Evolutionary conservation across 1,139 yeast genomes (phyloP).

Genomic region (Geotrichum australiense): DNA sequence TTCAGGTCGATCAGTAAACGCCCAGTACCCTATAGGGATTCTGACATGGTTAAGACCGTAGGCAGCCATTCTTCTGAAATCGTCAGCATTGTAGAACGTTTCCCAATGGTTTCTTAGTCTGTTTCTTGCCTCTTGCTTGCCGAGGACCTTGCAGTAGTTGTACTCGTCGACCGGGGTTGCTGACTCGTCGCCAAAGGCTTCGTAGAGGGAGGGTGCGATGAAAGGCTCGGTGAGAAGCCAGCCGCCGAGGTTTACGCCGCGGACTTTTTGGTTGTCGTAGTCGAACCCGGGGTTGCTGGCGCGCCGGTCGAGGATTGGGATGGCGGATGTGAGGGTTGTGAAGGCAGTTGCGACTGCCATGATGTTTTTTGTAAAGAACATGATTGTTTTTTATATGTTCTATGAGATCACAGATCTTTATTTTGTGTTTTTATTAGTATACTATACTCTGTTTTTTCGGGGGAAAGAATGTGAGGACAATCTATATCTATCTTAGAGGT

Average conservation of each 20-base stretch:
- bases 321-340: not conserved
- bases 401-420: too few species aligned
- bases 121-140: constrained; percentile 48
- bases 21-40: constrained; percentile 97
- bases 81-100: constrained; percentile 69
- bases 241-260: constrained; percentile 87
- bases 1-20: constrained; percentile 51
- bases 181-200: constrained; percentile 39
- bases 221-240: constrained; percentile 86
- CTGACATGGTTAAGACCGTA: constrained; percentile 81
- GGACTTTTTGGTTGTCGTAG: constrained; percentile 47
- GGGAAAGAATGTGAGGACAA: too few species aligned
- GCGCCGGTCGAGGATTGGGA: not conserved
- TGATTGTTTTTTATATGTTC: too few species aligned
- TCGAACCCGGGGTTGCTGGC: constrained; percentile 32
- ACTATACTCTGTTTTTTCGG: too few species aligned
- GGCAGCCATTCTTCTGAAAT: constrained; percentile 51
- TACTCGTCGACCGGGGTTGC: constrained; percentile 78
- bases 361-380: too few species aligned
- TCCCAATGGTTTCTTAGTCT: constrained; percentile 68
- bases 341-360: not conserved
- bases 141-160: constrained; percentile 57
- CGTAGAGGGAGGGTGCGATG: constrained; percentile 77
- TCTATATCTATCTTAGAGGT: too few species aligned
- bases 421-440: too few species aligned